These are phyloP conservation scores for Gyrodon lividus DNA, from an alignment of 768 basidiomycete species.

Conservation along the genomic window DNA sequence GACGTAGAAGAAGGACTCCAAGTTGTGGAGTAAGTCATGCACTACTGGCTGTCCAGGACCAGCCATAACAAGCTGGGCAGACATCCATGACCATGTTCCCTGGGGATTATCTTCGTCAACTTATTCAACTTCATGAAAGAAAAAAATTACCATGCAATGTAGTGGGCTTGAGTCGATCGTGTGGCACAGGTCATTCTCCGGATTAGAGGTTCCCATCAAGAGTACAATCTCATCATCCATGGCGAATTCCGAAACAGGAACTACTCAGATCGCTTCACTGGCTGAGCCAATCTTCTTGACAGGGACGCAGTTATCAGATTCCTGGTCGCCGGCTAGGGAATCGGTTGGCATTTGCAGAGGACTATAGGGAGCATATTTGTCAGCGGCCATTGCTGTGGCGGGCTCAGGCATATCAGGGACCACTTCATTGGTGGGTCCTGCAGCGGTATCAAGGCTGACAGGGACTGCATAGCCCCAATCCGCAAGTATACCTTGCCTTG, in stretches of 20 bases:
- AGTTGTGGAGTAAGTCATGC: background rate
- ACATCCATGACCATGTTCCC: constrained; percentile 7
- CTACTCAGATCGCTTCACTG: too few species aligned
- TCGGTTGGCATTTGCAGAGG: background rate
- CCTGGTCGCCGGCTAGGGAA: background rate
- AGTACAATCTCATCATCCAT: background rate
- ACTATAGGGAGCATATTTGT: too few species aligned
- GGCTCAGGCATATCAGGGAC: too few species aligned
- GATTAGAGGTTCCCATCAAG: background rate
- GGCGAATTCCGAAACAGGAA: background rate
- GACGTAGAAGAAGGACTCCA: background rate
- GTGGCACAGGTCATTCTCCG: background rate
- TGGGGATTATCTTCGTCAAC: too few species aligned
- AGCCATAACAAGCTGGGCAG: constrained; percentile 2
- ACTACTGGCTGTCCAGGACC: constrained; percentile 1
- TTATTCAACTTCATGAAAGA: too few species aligned
- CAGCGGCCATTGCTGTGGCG: too few species aligned
- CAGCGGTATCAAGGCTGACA: background rate
- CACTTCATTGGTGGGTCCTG: too few species aligned
- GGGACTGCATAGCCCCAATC: constrained; percentile 6
- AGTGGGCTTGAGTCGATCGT: background rate
- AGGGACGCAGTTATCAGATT: background rate
- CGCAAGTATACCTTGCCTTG: background rate
- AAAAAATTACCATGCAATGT: background rate
- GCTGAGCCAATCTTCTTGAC: background rate